Evolutionary conservation across 2,329 filamentous ascomycete species (phyloP).

Genomic region (Colletotrichum sp.): DNA sequence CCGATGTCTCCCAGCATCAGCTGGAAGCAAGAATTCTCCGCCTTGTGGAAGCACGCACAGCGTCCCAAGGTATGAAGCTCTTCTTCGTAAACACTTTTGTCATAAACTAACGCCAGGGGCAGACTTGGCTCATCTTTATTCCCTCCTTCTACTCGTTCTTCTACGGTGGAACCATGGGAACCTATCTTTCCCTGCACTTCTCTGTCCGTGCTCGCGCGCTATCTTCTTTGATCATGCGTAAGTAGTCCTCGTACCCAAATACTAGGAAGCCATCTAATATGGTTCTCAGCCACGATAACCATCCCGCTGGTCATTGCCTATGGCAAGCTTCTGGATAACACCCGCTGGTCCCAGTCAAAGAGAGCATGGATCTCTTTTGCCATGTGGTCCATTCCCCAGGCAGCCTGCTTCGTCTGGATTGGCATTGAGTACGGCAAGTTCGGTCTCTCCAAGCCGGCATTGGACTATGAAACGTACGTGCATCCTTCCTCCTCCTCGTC

Average conservation of each 20-base stretch:
- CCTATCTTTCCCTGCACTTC: slow-evolving; percentile 28
- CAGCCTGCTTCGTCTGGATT: slow-evolving; percentile 9
- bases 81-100: background rate
- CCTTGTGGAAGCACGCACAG: slow-evolving; percentile 23
- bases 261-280: background rate
- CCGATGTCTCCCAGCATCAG: slow-evolving; percentile 23
- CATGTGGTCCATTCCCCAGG: background rate
- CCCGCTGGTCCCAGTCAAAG: background rate
- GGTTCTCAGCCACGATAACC: background rate
- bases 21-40: slow-evolving; percentile 25
- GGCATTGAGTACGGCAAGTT: slow-evolving; percentile 14
- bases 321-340: background rate
- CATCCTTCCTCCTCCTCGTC: too few relatives aligned
- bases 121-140: slow-evolving; percentile 28
- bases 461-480: slow-evolving; percentile 1
- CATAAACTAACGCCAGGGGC: background rate
- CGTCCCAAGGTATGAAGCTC: slow-evolving; percentile 21
- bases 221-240: slow-evolving; percentile 23
- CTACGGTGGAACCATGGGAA: slow-evolving; percentile 35
- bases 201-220: slow-evolving; percentile 28
- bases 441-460: background rate
- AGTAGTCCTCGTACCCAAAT: background rate
- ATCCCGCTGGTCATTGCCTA: slow-evolving; percentile 1
- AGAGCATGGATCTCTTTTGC: slow-evolving; percentile 2
- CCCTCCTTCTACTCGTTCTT: slow-evolving; percentile 38